These are phyloP conservation scores for Chaetomiaceae sp. DNA, from an alignment of 2,329 filamentous ascomycete genomes.

Conservation along the genomic window DNA sequence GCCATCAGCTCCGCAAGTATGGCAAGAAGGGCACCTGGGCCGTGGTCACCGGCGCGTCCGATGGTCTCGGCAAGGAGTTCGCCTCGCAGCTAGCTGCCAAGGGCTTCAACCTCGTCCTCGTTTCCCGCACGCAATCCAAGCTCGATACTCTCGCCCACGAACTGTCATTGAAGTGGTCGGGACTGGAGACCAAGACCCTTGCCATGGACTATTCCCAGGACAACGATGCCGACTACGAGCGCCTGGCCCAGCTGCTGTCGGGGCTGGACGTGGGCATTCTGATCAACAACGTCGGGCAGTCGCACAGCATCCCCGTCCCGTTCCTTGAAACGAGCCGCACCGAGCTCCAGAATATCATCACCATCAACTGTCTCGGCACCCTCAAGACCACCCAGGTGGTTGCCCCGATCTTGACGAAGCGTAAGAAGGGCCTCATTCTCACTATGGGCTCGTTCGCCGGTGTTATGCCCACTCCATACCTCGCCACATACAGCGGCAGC, in stretches of 20 bases:
- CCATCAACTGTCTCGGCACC: slow-evolving; percentile 90
- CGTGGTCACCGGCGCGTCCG: slow-evolving; percentile 89
- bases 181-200: slow-evolving; percentile 68
- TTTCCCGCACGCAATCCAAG: slow-evolving; percentile 94
- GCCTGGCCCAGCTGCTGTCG: slow-evolving; percentile 62
- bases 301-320: slow-evolving; percentile 85
- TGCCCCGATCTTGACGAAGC: slow-evolving; percentile 76
- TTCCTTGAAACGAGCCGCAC: slow-evolving; percentile 75
- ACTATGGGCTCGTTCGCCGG: slow-evolving; percentile 98
- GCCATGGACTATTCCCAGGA: slow-evolving; percentile 91
- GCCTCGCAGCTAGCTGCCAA: slow-evolving; percentile 83
- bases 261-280: slow-evolving; percentile 80
- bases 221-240: slow-evolving; percentile 72
- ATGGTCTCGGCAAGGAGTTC: slow-evolving; percentile 96
- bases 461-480: slow-evolving; percentile 81
- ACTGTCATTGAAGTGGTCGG: slow-evolving; percentile 63
- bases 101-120: slow-evolving; percentile 90
- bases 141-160: slow-evolving; percentile 72
- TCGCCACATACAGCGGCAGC: slow-evolving; percentile 95
- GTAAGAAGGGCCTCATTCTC: slow-evolving; percentile 82
- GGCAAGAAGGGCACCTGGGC: slow-evolving; percentile 91
- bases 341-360: slow-evolving; percentile 86
- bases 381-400: slow-evolving; percentile 83
- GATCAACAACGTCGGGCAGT: slow-evolving; percentile 95
- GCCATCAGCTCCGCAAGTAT: slow-evolving; percentile 73